Conservation (phyloP, 768 basidiomycete species). For the Phanerochaete sordida region DNA sequence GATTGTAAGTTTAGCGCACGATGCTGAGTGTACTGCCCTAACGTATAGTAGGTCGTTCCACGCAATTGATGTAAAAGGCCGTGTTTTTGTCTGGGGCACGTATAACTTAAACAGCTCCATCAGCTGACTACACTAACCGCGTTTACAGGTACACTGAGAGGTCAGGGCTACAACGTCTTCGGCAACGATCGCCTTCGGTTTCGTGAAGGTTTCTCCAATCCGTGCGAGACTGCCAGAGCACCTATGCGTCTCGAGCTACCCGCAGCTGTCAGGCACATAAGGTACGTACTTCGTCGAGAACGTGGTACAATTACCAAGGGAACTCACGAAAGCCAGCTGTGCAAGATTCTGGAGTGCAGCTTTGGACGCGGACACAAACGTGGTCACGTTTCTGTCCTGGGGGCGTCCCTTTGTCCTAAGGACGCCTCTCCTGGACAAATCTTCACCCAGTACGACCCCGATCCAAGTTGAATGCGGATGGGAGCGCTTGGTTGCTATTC, state of each 20-base stretch:
- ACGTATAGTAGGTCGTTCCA: conserved; percentile 69
- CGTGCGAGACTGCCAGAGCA: conserved; percentile 42
- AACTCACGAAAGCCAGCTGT: conserved; percentile 47
- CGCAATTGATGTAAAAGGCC: conserved; percentile 73
- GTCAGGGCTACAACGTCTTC: conserved; percentile 44
- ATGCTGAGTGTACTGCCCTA: not conserved
- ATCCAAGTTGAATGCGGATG: conserved; percentile 78
- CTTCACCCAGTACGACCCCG: conserved; percentile 44
- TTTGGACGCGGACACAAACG: conserved; percentile 51
- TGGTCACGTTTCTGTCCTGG: conserved; percentile 79
- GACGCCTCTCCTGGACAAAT: conserved; percentile 35
- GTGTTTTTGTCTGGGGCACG: conserved; percentile 77
- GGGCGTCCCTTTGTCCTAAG: conserved; percentile 69
- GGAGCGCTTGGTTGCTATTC: conserved; percentile 67
- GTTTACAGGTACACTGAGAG: conserved; percentile 23
- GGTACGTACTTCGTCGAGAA: conserved; percentile 36
- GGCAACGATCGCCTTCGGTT: conserved; percentile 33
- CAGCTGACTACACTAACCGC: not conserved
- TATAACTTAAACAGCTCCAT: conserved; percentile 1
- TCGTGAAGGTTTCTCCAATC: conserved; percentile 56
- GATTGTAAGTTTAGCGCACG: conserved; percentile 55
- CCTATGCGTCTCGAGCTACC: conserved; percentile 64
- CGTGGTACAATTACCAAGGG: not conserved
- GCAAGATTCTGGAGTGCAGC: conserved; percentile 71
- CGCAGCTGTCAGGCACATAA: conserved; percentile 55